Conservation (phyloP, 1,284 basidiomycete species). For the Trametes versicolor region DNA sequence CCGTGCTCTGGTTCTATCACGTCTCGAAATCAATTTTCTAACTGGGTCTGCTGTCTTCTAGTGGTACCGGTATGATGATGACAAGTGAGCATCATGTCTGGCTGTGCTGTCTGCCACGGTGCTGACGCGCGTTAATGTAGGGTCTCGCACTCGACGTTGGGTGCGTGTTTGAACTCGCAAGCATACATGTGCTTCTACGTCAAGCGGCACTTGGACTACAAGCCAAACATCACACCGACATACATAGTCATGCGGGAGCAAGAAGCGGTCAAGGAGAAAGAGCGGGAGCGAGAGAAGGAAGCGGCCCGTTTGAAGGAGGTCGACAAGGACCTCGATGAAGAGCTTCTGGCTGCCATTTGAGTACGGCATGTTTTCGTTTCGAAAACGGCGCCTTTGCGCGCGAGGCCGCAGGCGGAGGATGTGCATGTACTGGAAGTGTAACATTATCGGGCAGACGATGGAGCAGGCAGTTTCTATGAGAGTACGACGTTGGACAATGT, state of each 20-base stretch:
- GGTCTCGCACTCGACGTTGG: slow-evolving; percentile 76
- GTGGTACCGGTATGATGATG: slow-evolving; percentile 97
- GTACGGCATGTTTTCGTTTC: not conserved
- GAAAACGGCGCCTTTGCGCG: not conserved
- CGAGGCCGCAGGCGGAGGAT: not conserved
- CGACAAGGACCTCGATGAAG: slow-evolving; percentile 73
- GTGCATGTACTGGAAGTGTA: not conserved
- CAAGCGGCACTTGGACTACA: slow-evolving; percentile 87
- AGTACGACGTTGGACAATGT: slow-evolving; percentile 22
- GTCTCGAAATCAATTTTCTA: not conserved
- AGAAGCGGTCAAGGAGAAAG: slow-evolving; percentile 72
- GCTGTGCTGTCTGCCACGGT: not conserved
- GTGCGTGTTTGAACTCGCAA: slow-evolving; percentile 72
- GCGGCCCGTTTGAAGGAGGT: slow-evolving; percentile 66
- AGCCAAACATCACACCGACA: slow-evolving; percentile 69
- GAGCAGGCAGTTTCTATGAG: slow-evolving; percentile 10
- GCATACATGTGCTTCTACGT: slow-evolving; percentile 96
- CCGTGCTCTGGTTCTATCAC: slow-evolving; percentile 39
- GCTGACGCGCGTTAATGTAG: slow-evolving; percentile 47
- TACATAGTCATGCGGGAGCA: slow-evolving; percentile 77
- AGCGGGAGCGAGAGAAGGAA: slow-evolving; percentile 64
- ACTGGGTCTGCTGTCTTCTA: slow-evolving; percentile 42
- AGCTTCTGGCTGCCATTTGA: slow-evolving; percentile 58
- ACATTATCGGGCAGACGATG: not conserved
- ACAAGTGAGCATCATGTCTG: slow-evolving; percentile 68